Evolutionary conservation across 2,329 filamentous ascomycete genomes (phyloP).

Genomic region (Laburnicola sp.): DNA sequence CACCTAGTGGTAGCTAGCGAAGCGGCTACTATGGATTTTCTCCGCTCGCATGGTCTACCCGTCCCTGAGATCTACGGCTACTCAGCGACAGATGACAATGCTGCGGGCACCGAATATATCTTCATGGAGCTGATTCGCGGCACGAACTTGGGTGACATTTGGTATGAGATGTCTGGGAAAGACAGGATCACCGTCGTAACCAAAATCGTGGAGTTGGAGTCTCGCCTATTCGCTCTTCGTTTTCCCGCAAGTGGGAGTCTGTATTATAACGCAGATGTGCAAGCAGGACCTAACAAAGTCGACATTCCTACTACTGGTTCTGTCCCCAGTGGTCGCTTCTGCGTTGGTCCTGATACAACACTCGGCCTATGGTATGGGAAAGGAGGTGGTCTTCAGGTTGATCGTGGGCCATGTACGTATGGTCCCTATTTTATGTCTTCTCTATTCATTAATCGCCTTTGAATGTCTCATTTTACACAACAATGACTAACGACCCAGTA

Average conservation of each 20-base stretch:
- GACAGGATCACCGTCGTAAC: constrained; percentile 27
- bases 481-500: constrained; percentile 22
- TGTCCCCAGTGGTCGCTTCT: constrained; percentile 21
- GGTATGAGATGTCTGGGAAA: constrained; percentile 32
- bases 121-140: constrained; percentile 46
- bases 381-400: constrained; percentile 23
- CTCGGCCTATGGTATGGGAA: constrained; percentile 37
- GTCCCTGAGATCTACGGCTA: constrained; percentile 45
- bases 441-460: constrained; percentile 1
- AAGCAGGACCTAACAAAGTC: constrained; percentile 14
- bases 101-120: constrained; percentile 46
- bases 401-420: constrained; percentile 41
- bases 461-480: constrained; percentile 2
- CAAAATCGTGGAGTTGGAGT: constrained; percentile 36
- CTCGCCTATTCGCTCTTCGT: constrained; percentile 25
- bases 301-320: constrained; percentile 15
- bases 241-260: constrained; percentile 42
- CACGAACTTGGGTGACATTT: constrained; percentile 35
- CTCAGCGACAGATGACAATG: constrained; percentile 40
- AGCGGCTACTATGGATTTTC: constrained; percentile 43
- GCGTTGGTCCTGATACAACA: constrained; percentile 36
- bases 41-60: constrained; percentile 38
- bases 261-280: constrained; percentile 27
- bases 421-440: constrained; percentile 7
- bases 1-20: constrained; percentile 42